A percentile compares a stretch with the other conserved stretches of the same genome.
Evolutionary conservation across 2,329 filamentous ascomycete species (phyloP).

Genomic region (Claviceps capensis): DNA sequence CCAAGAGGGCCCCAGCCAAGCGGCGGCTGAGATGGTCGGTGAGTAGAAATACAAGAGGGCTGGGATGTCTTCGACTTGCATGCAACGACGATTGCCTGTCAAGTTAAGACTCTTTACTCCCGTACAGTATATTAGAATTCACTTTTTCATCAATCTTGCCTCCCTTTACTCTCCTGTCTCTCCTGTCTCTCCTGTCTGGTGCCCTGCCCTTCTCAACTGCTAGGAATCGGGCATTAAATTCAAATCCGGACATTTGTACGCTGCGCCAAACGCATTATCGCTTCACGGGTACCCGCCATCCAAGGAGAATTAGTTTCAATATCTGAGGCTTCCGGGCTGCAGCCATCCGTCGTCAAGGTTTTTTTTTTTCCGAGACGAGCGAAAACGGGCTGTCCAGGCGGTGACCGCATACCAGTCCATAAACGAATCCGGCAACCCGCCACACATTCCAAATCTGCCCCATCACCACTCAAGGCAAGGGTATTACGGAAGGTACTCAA

Average conservation of each 20-base stretch:
- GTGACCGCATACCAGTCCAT: conserved; percentile 5
- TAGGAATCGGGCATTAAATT: not conserved
- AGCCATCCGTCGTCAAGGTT: not conserved
- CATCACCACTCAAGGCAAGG: not conserved
- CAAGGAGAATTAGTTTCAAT: not conserved
- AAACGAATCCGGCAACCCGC: conserved; percentile 5
- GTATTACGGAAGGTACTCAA: not conserved
- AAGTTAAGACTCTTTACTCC: too few relatives aligned
- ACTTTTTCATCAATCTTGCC: not conserved
- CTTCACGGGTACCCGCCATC: not conserved
- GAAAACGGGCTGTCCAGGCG: conserved; percentile 3
- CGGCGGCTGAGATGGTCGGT: conserved; percentile 3
- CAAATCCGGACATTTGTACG: not conserved
- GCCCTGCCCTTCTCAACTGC: not conserved
- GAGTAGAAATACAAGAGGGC: conserved; percentile 9
- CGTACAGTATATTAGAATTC: not conserved
- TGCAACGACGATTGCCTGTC: not conserved
- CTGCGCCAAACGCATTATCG: not conserved
- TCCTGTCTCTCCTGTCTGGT: not conserved
- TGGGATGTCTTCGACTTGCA: conserved; percentile 6
- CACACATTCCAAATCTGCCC: conserved; percentile 2
- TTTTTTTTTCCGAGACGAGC: not conserved
- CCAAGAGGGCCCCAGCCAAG: not conserved
- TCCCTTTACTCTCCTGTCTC: not conserved
- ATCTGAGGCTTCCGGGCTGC: not conserved